These are phyloP conservation scores for Kazachstania kunashirensis DNA, from an alignment of 805 yeast genomes.

Conservation along the genomic window DNA sequence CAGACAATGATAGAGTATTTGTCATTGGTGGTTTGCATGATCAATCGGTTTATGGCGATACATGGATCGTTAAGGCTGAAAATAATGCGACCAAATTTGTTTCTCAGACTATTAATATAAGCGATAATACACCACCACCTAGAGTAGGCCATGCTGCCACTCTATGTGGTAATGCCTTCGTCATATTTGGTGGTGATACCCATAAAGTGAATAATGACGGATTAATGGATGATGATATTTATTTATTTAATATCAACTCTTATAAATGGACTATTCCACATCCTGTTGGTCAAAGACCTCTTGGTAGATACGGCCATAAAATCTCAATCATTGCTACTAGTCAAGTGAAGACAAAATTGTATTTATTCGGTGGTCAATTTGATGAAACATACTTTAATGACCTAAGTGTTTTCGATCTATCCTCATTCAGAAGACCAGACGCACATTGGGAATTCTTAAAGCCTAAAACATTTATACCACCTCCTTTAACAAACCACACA, in stretches of 20 bases:
- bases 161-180: conserved; percentile 88
- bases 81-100: conserved; percentile 32
- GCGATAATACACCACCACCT: conserved; percentile 82
- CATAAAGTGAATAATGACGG: conserved; percentile 67
- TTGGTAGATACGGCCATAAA: conserved; percentile 92
- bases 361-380: conserved; percentile 90
- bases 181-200: conserved; percentile 95
- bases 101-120: conserved; percentile 52
- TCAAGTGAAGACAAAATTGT: conserved; percentile 51
- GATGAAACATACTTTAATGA: conserved; percentile 78
- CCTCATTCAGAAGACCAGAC: conserved; percentile 71
- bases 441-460: conserved; percentile 75
- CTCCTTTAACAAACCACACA: conserved; percentile 85
- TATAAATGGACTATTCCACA: conserved; percentile 72
- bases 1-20: conserved; percentile 72
- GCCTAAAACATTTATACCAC: conserved; percentile 42
- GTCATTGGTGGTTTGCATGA: conserved; percentile 95
- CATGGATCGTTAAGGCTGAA: conserved; percentile 66
- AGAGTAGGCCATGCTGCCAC: conserved; percentile 94
- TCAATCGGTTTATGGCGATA: conserved; percentile 85
- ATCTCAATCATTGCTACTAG: conserved; percentile 62
- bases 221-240: conserved; percentile 79
- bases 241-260: conserved; percentile 72
- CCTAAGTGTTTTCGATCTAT: conserved; percentile 74
- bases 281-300: conserved; percentile 67